These are phyloP conservation scores for Globisporangium apiculatum DNA, from an alignment of 352 stramenopile species.

Conservation along the genomic window DNA sequence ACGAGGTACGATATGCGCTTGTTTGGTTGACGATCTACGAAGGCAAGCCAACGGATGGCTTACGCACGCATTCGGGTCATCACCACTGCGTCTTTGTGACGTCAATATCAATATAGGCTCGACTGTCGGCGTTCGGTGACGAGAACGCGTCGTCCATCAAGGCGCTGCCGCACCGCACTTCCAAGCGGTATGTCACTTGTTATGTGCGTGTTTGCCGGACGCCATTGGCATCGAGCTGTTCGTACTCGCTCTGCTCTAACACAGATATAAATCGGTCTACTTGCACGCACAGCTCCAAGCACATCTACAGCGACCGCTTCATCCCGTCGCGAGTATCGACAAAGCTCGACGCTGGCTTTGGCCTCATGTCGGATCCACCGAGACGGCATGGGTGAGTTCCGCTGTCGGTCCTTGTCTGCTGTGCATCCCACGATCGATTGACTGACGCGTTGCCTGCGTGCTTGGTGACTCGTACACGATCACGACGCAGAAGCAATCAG, in stretches of 20 bases:
- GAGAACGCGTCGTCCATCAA: constrained; percentile 26
- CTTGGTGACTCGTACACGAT: neutral
- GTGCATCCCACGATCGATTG: too few species aligned
- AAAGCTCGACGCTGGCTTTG: constrained; percentile 72
- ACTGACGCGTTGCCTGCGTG: too few species aligned
- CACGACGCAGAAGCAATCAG: constrained; percentile 8
- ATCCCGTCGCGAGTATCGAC: constrained; percentile 70
- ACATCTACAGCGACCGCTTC: constrained; percentile 87
- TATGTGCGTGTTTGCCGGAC: neutral
- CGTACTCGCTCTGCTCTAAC: neutral
- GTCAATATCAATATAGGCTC: constrained; percentile 11
- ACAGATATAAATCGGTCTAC: too few species aligned
- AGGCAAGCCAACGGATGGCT: neutral
- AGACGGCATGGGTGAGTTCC: constrained; percentile 14
- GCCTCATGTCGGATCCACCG: constrained; percentile 41
- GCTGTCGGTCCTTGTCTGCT: too few species aligned
- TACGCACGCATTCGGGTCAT: neutral
- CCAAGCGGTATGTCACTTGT: constrained; percentile 29
- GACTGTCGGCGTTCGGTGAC: constrained; percentile 21
- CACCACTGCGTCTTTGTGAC: neutral
- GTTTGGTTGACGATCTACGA: constrained; percentile 6
- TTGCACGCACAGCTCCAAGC: constrained; percentile 36
- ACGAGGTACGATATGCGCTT: constrained; percentile 17
- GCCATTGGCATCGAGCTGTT: neutral
- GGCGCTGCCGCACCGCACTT: constrained; percentile 34